Percentiles rank a stretch among this genome's conserved stretches.
These are phyloP conservation scores for Eremochloa ophiuroides DNA, from an alignment of 176 grass and related monocot genomes.

Conservation along the genomic window DNA sequence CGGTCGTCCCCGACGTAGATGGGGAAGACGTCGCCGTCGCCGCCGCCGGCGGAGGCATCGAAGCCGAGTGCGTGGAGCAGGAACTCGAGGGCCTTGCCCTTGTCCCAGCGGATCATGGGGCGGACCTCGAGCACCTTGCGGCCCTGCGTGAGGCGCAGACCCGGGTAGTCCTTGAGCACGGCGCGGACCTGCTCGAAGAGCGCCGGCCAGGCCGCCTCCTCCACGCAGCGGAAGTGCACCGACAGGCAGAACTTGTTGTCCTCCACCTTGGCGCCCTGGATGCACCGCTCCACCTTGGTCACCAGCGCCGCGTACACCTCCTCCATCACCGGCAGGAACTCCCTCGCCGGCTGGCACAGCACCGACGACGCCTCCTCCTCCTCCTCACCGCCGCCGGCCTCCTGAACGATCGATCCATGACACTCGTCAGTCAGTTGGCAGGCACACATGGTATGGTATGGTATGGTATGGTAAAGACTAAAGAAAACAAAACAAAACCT, in stretches of 20 bases:
- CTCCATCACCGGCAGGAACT: constrained; percentile 64
- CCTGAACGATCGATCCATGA: too few relatives aligned
- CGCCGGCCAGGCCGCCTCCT: constrained; percentile 27
- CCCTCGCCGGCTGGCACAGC: constrained; percentile 65
- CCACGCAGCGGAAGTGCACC: constrained; percentile 70
- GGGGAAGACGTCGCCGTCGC: constrained; percentile 41
- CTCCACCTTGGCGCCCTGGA: constrained; percentile 63
- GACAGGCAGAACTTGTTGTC: constrained; percentile 81
- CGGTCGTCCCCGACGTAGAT: constrained; percentile 80
- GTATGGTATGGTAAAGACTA: too few relatives aligned
- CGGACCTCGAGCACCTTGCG: constrained; percentile 79
- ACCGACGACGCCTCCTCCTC: constrained; percentile 24
- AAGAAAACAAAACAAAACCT: neutral
- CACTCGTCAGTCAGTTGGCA: neutral
- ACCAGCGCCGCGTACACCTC: constrained; percentile 50
- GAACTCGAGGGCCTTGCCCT: constrained; percentile 80
- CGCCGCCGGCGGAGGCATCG: constrained; percentile 29
- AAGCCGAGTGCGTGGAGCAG: constrained; percentile 46
- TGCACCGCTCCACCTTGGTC: constrained; percentile 25
- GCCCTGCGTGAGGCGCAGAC: constrained; percentile 50
- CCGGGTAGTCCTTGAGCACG: constrained; percentile 53
- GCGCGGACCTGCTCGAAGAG: constrained; percentile 46
- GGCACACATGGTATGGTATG: too few relatives aligned
- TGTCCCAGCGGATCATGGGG: constrained; percentile 67
- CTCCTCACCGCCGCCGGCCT: too few relatives aligned